Percentiles rank a stretch among this genome's conserved stretches.
Evolutionary conservation across 108 stramenopile genomes (phyloP).

Genomic region (Cyclotella cryptica): DNA sequence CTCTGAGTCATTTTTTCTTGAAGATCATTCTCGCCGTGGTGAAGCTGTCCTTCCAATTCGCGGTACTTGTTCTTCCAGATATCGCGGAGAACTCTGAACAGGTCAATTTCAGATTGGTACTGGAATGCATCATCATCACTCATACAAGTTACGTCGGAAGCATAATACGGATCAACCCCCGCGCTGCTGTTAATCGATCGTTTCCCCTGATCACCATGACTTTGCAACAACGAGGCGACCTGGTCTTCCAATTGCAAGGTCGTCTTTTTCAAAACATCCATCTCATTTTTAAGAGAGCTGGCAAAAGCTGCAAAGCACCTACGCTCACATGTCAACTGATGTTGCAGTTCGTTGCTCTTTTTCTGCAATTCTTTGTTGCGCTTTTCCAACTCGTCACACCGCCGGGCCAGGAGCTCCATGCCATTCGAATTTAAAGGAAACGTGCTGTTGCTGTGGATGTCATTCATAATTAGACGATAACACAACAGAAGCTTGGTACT

Average conservation of each 20-base stretch:
- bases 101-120: conserved; percentile 10
- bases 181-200: neutral
- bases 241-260: conserved; percentile 3
- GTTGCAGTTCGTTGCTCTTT: neutral
- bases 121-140: neutral
- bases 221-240: neutral
- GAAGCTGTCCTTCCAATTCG: neutral
- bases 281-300: neutral
- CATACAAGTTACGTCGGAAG: too few relatives aligned
- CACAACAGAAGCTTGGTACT: too few relatives aligned
- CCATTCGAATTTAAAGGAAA: too few relatives aligned
- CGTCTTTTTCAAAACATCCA: conserved; percentile 20
- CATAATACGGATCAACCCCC: neutral
- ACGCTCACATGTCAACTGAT: neutral
- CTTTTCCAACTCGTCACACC: neutral
- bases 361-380: neutral
- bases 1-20: neutral
- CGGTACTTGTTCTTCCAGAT: conserved; percentile 6
- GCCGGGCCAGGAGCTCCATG: neutral
- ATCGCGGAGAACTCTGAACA: neutral
- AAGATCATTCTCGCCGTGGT: neutral
- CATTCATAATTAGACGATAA: too few relatives aligned
- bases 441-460: too few relatives aligned
- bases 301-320: neutral
- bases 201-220: neutral